Conservation (phyloP, 1,284 basidiomycete genomes). For the Melanopsichium pennsylvanicum region DNA sequence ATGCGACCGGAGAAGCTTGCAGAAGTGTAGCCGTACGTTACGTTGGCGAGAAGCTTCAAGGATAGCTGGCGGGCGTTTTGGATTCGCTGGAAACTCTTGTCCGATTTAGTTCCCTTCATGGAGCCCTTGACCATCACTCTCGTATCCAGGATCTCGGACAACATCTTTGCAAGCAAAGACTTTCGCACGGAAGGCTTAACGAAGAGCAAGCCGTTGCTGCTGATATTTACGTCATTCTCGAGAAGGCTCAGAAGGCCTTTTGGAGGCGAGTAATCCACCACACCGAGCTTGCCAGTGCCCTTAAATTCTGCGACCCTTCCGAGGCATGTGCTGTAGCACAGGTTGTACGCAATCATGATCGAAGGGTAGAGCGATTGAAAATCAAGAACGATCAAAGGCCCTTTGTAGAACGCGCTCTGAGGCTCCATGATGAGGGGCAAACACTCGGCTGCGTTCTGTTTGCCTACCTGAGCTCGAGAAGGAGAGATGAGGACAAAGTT, state of each 20-base stretch:
- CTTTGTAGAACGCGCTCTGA: constrained; percentile 87
- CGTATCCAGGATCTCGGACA: constrained; percentile 91
- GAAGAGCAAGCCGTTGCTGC: constrained; percentile 91
- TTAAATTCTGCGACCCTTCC: constrained; percentile 85
- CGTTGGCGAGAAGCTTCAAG: constrained; percentile 63
- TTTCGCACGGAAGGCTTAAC: constrained; percentile 84
- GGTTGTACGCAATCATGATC: constrained; percentile 96
- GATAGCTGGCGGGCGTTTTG: constrained; percentile 62
- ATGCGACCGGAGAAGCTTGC: constrained; percentile 94
- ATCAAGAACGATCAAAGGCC: constrained; percentile 89
- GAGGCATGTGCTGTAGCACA: constrained; percentile 78
- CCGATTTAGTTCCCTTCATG: constrained; percentile 80
- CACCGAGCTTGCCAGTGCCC: constrained; percentile 85
- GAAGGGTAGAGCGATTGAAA: constrained; percentile 96
- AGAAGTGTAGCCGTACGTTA: constrained; percentile 85
- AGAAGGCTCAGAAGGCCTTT: constrained; percentile 70
- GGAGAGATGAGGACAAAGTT: constrained; percentile 68
- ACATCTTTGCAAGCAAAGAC: constrained; percentile 88
- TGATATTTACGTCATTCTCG: constrained; percentile 20
- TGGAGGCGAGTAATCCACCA: constrained; percentile 76
- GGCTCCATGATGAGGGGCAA: constrained; percentile 95
- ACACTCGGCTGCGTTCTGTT: constrained; percentile 93
- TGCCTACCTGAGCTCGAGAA: constrained; percentile 64
- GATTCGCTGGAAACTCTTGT: constrained; percentile 70
- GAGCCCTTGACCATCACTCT: constrained; percentile 95